Percentiles rank a stretch among this genome's conserved stretches.
These are phyloP conservation scores for Sarcocystis neurona DNA, from an alignment of 169 alveolate species.

Conservation along the genomic window DNA sequence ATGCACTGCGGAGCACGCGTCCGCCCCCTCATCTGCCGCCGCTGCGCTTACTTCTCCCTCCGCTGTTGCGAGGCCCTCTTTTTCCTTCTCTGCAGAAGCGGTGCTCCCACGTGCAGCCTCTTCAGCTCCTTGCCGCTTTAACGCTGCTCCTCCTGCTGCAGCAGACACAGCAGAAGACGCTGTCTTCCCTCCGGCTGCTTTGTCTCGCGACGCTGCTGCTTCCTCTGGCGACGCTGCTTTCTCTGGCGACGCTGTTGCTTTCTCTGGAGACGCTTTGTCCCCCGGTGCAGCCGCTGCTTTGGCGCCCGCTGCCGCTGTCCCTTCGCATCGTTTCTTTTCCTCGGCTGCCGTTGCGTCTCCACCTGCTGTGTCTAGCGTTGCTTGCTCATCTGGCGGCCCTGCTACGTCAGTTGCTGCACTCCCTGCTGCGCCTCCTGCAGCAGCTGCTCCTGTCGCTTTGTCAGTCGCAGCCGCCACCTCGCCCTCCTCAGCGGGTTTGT, in stretches of 20 bases:
- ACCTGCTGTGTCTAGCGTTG: no score
- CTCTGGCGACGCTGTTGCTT: not conserved
- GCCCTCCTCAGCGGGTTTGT: no score
- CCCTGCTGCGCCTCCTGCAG: no score
- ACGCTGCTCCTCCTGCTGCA: not conserved
- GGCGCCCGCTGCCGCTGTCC: constrained; percentile 26
- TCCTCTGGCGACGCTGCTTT: not conserved
- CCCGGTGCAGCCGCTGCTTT: constrained; percentile 18
- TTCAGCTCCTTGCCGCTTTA: constrained; percentile 14
- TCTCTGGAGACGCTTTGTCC: not conserved
- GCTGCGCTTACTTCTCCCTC: no score
- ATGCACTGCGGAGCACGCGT: no score
- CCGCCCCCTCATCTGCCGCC: no score
- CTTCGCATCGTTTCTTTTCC: not conserved
- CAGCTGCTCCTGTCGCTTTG: no score
- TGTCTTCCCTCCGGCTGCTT: not conserved
- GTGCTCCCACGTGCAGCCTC: not conserved
- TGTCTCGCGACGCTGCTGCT: not conserved
- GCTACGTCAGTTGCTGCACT: no score
- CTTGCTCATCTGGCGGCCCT: no score
- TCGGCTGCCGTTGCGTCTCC: not conserved
- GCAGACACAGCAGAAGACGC: not conserved
- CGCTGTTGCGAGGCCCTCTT: no score
- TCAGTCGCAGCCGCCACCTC: no score
- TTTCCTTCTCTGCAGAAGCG: not conserved